Conservation (phyloP, 139 green algal species). For the Chlamydomonas sphaeroides region DNA sequence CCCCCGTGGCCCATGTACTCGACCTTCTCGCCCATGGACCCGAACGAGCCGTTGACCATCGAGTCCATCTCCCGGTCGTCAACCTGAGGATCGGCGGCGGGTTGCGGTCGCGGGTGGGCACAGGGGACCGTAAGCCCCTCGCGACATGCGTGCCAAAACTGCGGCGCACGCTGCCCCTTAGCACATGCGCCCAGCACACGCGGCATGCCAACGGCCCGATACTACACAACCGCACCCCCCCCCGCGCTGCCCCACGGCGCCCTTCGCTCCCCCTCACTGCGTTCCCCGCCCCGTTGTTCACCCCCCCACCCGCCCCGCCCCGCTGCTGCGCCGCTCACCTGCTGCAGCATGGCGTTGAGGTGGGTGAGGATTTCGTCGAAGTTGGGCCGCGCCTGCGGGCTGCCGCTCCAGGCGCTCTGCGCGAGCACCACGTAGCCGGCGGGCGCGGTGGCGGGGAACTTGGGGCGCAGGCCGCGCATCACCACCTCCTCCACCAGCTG, state of each 20-base stretch:
- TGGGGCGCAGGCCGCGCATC: conserved; percentile 65
- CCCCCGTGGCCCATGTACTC: conserved; percentile 45
- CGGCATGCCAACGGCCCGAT: too few relatives aligned
- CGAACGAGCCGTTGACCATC: conserved; percentile 34
- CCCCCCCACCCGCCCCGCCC: neutral
- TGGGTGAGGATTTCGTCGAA: conserved; percentile 60
- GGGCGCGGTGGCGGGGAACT: conserved; percentile 58
- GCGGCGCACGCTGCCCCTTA: too few relatives aligned
- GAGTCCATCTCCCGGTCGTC: conserved; percentile 46
- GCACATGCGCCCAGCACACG: too few relatives aligned
- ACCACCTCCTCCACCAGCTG: conserved; percentile 66
- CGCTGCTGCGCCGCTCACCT: neutral
- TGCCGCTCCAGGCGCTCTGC: conserved; percentile 56
- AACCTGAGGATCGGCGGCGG: too few relatives aligned
- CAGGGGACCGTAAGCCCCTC: too few relatives aligned
- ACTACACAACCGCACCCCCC: too few relatives aligned
- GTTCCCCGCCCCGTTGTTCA: too few relatives aligned
- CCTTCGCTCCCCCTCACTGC: too few relatives aligned
- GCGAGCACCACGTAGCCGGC: conserved; percentile 55
- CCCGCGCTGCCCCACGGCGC: too few relatives aligned
- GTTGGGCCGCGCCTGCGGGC: conserved; percentile 47
- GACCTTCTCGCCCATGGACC: conserved; percentile 43
- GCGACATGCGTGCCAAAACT: too few relatives aligned
- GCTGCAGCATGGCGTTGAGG: conserved; percentile 55
- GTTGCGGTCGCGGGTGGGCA: too few relatives aligned